These are phyloP conservation scores for Maudiozyma turicensis DNA, from an alignment of 805 yeast species.

Conservation along the genomic window DNA sequence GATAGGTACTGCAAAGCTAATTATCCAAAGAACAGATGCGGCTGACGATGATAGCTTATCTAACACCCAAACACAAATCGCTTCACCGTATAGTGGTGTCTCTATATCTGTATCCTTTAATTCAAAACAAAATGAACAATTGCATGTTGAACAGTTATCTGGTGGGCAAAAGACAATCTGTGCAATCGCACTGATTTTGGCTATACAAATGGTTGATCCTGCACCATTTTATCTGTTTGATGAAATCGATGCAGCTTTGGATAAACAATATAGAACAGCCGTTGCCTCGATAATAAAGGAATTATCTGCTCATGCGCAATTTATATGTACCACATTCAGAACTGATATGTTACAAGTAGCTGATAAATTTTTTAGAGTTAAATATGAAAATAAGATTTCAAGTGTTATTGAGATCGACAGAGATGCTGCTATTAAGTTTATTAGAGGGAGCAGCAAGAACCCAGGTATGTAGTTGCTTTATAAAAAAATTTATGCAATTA, in stretches of 20 bases:
- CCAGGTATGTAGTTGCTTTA: not conserved
- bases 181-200: constrained; percentile 86
- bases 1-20: constrained; percentile 62
- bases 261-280: constrained; percentile 80
- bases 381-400: constrained; percentile 73
- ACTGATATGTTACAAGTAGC: constrained; percentile 87
- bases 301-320: constrained; percentile 67
- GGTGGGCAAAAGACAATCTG: constrained; percentile 98
- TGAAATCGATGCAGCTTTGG: constrained; percentile 93
- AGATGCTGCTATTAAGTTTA: constrained; percentile 72
- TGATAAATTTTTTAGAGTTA: constrained; percentile 79
- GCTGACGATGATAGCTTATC: constrained; percentile 18
- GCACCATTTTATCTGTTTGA: constrained; percentile 95
- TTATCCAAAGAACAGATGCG: constrained; percentile 41
- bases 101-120: constrained; percentile 85
- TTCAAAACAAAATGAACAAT: constrained; percentile 75
- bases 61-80: constrained; percentile 7
- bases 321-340: constrained; percentile 92
- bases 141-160: constrained; percentile 78
- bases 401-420: constrained; percentile 59
- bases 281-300: constrained; percentile 69
- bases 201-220: constrained; percentile 91
- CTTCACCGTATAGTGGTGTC: constrained; percentile 58
- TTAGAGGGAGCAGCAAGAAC: constrained; percentile 44
- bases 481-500: not conserved